A percentile compares a stretch with the other conserved stretches of the same genome.
Evolutionary conservation across 2,329 filamentous ascomycete genomes (phyloP).

Genomic region (Fusarium sp.): DNA sequence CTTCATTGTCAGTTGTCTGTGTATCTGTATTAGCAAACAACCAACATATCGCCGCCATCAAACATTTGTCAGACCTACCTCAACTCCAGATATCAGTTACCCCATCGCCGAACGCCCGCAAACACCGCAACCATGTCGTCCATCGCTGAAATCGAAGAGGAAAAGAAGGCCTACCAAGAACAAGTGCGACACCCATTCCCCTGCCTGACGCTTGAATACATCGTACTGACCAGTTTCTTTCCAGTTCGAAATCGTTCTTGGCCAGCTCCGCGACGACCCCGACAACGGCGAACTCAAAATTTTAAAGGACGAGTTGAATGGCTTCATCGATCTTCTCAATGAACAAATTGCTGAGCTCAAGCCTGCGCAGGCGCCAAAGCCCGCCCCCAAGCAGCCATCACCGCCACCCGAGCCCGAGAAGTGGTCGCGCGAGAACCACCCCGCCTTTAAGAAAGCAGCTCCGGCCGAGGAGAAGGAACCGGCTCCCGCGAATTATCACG

Average conservation of each 20-base stretch:
- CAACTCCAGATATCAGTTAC: not conserved
- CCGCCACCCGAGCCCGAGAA: slow-evolving; percentile 73
- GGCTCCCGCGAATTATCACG: slow-evolving; percentile 72
- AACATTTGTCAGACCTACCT: not conserved
- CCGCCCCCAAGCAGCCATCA: slow-evolving; percentile 58
- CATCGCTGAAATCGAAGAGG: slow-evolving; percentile 60
- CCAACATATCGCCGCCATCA: slow-evolving; percentile 10
- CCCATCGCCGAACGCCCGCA: not conserved
- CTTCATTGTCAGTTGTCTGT: slow-evolving; percentile 14
- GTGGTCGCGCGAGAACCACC: slow-evolving; percentile 84
- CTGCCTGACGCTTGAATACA: not conserved
- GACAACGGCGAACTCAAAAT: slow-evolving; percentile 81
- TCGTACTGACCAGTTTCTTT: slow-evolving; percentile 32
- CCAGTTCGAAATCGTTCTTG: slow-evolving; percentile 81
- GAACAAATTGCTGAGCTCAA: slow-evolving; percentile 85
- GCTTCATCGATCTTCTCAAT: slow-evolving; percentile 82
- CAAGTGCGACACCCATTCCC: slow-evolving; percentile 57
- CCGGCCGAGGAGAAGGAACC: slow-evolving; percentile 63
- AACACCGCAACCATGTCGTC: slow-evolving; percentile 44
- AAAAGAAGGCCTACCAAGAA: slow-evolving; percentile 67
- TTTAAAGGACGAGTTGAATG: slow-evolving; percentile 83
- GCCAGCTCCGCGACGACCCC: slow-evolving; percentile 82
- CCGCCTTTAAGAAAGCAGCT: slow-evolving; percentile 72
- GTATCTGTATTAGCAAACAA: slow-evolving; percentile 1
- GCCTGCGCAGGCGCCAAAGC: slow-evolving; percentile 59